Evolutionary conservation across 169 alveolate genomes (phyloP).

Genomic region (Cyclospora cayetanensis): DNA sequence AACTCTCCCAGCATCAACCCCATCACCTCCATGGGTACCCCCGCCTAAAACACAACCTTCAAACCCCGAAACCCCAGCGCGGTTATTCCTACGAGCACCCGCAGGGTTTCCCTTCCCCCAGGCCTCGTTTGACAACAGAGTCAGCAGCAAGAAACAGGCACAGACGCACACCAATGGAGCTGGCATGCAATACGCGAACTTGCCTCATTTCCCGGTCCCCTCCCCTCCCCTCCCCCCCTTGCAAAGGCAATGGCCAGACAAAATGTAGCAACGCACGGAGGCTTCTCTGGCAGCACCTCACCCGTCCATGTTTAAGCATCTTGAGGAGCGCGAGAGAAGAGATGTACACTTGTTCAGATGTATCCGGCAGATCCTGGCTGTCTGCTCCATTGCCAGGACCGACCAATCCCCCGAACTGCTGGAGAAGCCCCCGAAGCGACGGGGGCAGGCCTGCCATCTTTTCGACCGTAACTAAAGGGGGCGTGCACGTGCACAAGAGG

Average conservation of each 20-base stretch:
- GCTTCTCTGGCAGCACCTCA: constrained; percentile 68
- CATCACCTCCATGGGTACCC: constrained; percentile 99
- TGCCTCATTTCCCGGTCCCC: too few species aligned
- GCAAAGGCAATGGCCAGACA: too few species aligned
- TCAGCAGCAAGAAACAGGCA: too few species aligned
- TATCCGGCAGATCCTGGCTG: constrained; percentile 71
- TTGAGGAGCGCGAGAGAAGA: constrained; percentile 97
- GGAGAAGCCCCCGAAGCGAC: constrained; percentile 25
- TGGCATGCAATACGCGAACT: too few species aligned
- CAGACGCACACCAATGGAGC: too few species aligned
- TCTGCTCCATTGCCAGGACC: not conserved
- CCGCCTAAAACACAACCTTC: constrained; percentile 86
- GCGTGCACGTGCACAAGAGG: not conserved
- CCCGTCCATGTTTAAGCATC: constrained; percentile 99
- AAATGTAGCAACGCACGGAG: too few species aligned
- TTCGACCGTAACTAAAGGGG: not conserved
- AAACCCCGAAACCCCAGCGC: not conserved
- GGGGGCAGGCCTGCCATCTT: constrained; percentile 40
- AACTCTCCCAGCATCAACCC: constrained; percentile 99
- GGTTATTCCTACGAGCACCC: too few species aligned
- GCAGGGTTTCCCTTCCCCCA: too few species aligned
- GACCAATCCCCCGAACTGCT: constrained; percentile 64
- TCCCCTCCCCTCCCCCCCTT: too few species aligned
- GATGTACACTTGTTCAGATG: constrained; percentile 93
- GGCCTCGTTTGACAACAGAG: too few species aligned